phyloP scores from a whole-genome alignment of 2,329 filamentous ascomycete genomes.

The Teratosphaeria viscida region DNA sequence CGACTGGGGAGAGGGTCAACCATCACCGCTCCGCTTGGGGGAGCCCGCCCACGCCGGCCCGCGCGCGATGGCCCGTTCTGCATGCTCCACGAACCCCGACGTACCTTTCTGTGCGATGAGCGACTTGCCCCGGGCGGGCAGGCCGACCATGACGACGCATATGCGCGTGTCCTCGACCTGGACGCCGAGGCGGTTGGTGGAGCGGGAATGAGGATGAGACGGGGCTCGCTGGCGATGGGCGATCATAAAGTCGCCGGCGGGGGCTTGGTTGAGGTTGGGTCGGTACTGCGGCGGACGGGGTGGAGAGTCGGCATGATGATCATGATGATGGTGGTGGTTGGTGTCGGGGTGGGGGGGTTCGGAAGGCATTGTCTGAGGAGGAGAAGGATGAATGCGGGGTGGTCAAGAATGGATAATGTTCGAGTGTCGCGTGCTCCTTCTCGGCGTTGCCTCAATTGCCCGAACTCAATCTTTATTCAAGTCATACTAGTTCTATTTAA shows the following conservation, averaged over 20 bases:
- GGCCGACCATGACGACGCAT: conserved; percentile 96
- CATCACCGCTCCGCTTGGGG: not conserved
- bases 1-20: not conserved
- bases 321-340: too few species aligned
- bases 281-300: conserved; percentile 10
- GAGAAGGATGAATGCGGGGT: too few species aligned
- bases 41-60: not conserved
- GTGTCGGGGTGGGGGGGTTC: too few species aligned
- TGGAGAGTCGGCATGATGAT: not conserved
- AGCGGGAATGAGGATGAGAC: conserved; percentile 9
- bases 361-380: too few species aligned
- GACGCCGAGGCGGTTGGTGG: conserved; percentile 54
- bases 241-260: conserved; percentile 33
- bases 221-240: conserved; percentile 25
- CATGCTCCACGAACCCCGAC: not conserved
- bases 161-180: conserved; percentile 94
- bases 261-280: conserved; percentile 15
- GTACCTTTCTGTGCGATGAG: conserved; percentile 77
- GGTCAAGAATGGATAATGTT: too few species aligned
- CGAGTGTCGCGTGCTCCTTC: too few species aligned
- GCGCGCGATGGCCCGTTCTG: not conserved
- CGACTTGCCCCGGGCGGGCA: conserved; percentile 92
- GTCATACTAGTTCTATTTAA: too few species aligned
- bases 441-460: too few species aligned
- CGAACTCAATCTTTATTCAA: too few species aligned